Evolutionary conservation across 768 basidiomycete genomes (phyloP).

Genomic region (Phanerochaete sordida): DNA sequence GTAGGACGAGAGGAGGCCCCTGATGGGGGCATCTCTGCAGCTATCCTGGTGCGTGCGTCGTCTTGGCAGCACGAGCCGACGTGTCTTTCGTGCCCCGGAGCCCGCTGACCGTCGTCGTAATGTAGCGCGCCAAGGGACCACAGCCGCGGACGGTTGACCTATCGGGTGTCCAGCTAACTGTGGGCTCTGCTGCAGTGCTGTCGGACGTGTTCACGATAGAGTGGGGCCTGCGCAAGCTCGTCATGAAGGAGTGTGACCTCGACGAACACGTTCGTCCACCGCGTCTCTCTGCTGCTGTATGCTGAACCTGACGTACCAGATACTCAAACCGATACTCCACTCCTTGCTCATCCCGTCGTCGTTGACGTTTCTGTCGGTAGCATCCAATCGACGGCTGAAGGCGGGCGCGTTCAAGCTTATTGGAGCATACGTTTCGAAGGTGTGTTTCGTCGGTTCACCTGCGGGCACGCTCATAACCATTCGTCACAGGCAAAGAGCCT

Average conservation of each 20-base stretch:
- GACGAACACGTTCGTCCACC: constrained; percentile 65
- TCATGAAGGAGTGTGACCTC: constrained; percentile 83
- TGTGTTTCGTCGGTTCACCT: constrained; percentile 22
- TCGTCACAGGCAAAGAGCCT: constrained; percentile 61
- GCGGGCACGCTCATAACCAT: background rate
- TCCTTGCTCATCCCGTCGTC: constrained; percentile 81
- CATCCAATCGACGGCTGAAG: constrained; percentile 83
- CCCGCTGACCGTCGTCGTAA: background rate
- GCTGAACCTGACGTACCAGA: constrained; percentile 36
- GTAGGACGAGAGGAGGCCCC: constrained; percentile 69
- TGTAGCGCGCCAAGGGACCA: constrained; percentile 47
- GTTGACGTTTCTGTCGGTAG: constrained; percentile 79
- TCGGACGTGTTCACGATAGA: constrained; percentile 91
- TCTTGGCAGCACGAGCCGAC: constrained; percentile 39
- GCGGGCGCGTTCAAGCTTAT: constrained; percentile 71
- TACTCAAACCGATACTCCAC: constrained; percentile 86
- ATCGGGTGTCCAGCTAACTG: constrained; percentile 73
- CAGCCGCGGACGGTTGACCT: constrained; percentile 73
- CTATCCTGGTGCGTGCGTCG: constrained; percentile 57
- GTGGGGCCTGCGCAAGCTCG: constrained; percentile 87
- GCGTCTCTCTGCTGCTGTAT: background rate
- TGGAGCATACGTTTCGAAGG: constrained; percentile 77
- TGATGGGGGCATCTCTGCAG: constrained; percentile 59
- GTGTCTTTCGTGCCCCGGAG: background rate
- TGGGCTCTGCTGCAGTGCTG: constrained; percentile 69